Evolutionary conservation across 257 asterid genomes (phyloP), one percentile per base, ranked within the genome.

Genomic region (Solanum ossicruentum): DNA sequence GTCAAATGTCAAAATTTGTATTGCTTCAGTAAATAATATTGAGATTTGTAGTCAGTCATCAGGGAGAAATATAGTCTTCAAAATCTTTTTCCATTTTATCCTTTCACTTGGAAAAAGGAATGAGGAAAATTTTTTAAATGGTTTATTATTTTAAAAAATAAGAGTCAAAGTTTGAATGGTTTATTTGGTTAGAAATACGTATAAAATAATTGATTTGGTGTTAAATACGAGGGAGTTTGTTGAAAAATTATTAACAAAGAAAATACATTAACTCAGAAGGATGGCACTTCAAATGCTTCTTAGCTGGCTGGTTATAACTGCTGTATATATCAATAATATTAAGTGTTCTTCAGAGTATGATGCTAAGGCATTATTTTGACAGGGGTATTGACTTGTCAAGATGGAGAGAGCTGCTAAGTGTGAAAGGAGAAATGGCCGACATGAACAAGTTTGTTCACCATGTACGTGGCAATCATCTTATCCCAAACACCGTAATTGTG

Each of bases 341-440:
- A 58, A 61, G 16, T 36, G 55, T 81, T 83, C 45, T 69, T 47
- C 54, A 65, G 45, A 52, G 65, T 32, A 13, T 39, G 70, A 69
- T 69, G n/a, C 70, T 82, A 66, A 51, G 65, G 23, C 57, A 39
- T 83, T 69, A 23, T 70, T 70, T 54, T 54, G 69, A 69, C 75
- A 97, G 99, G 91, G 98, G 98, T 85, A 88, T 95, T 77, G 98
- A 97, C 89, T 93, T 97, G 90, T 90, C 95, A 45, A 90, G 66
- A 79, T 97, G 99, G 99, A 95, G 94, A 89, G 97, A 95, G 84
- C 92, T 90, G 57, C 91, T 82, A 83, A 89, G 85, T 83, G 90
- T 89, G 81, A 89, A 88, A 67, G 97, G 95, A 84, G 99, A 94
- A 86, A 91, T 86, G 87, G 95, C 98, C 23, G 98, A 95, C 85